phyloP scores from a whole-genome alignment of 306 rosid species.

The Mucuna pruriens region DNA sequence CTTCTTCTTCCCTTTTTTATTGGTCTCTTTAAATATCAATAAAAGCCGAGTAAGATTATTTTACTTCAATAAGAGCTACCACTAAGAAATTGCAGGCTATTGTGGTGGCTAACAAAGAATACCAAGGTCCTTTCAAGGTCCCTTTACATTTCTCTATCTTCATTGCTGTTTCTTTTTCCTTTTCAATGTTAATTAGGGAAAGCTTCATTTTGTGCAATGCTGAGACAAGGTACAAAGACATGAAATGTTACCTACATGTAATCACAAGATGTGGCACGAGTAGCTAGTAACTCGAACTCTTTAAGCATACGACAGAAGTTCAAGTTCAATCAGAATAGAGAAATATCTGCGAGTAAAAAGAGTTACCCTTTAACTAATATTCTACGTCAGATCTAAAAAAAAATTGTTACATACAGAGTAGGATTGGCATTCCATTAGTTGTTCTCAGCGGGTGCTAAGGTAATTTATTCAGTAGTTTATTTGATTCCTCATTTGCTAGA shows the following conservation, averaged over 20 bases:
- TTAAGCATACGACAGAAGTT: no score
- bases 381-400: no score
- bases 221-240: conserved; percentile 1
- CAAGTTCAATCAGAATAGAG: no score
- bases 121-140: neutral
- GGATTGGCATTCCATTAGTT: neutral
- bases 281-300: no score
- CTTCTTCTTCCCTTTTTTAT: neutral
- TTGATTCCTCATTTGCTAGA: neutral
- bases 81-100: neutral
- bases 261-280: no score
- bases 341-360: no score
- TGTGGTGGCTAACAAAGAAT: neutral
- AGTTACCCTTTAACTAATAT: no score
- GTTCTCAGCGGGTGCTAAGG: neutral
- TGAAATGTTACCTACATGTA: neutral
- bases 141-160: neutral
- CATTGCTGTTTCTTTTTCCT: neutral
- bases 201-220: neutral
- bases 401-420: neutral
- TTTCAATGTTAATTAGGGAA: neutral
- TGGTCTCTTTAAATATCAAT: neutral
- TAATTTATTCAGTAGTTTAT: neutral
- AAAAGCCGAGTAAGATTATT: no score
- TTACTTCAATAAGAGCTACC: neutral